A percentile compares a stretch with the other conserved stretches of the same genome.
These are phyloP conservation scores for Saksenaea oblongispora DNA, from an alignment of 371 early-diverging fungal species.

Conservation along the genomic window DNA sequence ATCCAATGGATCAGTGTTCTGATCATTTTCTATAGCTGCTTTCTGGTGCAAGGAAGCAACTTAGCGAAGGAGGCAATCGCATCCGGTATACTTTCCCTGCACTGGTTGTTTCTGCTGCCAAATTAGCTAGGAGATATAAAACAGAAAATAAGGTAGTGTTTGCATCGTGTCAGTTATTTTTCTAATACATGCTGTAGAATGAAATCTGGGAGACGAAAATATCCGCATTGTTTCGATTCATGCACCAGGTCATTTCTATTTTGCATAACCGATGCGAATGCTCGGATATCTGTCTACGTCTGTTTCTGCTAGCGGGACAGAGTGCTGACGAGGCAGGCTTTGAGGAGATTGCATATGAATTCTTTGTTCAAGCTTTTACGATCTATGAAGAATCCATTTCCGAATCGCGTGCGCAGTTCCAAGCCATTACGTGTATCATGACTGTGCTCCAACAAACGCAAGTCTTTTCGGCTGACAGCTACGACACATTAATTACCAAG, in stretches of 20 bases:
- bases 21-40: conserved; percentile 51
- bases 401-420: conserved; percentile 84
- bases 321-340: conserved; percentile 78
- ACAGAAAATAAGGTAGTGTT: conserved; percentile 39
- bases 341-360: conserved; percentile 90
- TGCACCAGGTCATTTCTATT: conserved; percentile 71
- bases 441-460: conserved; percentile 77
- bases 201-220: conserved; percentile 69
- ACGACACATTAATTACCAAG: conserved; percentile 89
- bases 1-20: background rate
- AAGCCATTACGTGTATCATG: conserved; percentile 80
- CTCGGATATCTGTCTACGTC: conserved; percentile 73
- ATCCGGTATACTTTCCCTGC: conserved; percentile 88
- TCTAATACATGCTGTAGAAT: conserved; percentile 28
- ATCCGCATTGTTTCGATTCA: conserved; percentile 67
- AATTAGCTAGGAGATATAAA: conserved; percentile 66
- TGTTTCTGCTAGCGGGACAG: conserved; percentile 82
- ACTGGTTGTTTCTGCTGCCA: conserved; percentile 68
- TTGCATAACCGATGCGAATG: conserved; percentile 67
- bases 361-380: conserved; percentile 90
- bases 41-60: conserved; percentile 74
- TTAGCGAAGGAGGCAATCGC: conserved; percentile 84
- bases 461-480: conserved; percentile 80
- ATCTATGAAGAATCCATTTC: conserved; percentile 90
- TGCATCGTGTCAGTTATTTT: background rate